These are phyloP conservation scores for Hypoxylon sp. DNA, from an alignment of 2,329 filamentous ascomycete species.

Conservation along the genomic window DNA sequence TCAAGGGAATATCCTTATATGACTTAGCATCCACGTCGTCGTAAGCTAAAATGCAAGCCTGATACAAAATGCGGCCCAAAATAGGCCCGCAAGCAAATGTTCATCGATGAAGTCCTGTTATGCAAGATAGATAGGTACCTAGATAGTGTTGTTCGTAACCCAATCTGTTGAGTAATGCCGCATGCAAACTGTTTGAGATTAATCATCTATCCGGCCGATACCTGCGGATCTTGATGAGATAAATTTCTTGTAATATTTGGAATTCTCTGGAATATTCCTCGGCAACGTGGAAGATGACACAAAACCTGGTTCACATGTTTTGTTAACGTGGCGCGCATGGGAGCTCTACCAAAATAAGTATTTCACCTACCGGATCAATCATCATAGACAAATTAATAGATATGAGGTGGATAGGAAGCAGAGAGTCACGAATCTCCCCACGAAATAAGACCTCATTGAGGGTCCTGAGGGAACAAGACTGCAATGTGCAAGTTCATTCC, in stretches of 20 bases:
- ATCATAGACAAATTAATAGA: too few species aligned
- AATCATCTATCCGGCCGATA: neutral
- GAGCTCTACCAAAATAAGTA: too few species aligned
- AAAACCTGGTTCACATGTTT: too few species aligned
- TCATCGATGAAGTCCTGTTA: conserved; percentile 22
- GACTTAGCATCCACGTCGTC: conserved; percentile 15
- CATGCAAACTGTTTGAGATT: conserved; percentile 13
- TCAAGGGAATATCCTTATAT: conserved; percentile 15
- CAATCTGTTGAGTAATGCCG: conserved; percentile 11
- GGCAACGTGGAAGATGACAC: too few species aligned
- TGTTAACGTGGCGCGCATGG: too few species aligned
- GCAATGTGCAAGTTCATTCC: too few species aligned
- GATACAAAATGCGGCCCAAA: conserved; percentile 9
- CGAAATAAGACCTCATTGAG: too few species aligned
- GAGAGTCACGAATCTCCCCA: too few species aligned
- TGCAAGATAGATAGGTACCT: conserved; percentile 31
- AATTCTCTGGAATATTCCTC: conserved; percentile 7
- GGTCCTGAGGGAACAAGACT: too few species aligned
- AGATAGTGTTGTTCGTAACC: too few species aligned
- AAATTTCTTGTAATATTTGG: conserved; percentile 8
- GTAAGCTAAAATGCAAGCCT: conserved; percentile 17
- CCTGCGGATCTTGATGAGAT: conserved; percentile 3
- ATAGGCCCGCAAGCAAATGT: conserved; percentile 15
- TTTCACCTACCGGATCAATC: too few species aligned
- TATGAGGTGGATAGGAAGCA: too few species aligned